Percentiles rank a stretch among this genome's conserved stretches.
These are phyloP conservation scores for Cryoendolithus antarcticus DNA, from an alignment of 2,329 filamentous ascomycete genomes.

Conservation along the genomic window DNA sequence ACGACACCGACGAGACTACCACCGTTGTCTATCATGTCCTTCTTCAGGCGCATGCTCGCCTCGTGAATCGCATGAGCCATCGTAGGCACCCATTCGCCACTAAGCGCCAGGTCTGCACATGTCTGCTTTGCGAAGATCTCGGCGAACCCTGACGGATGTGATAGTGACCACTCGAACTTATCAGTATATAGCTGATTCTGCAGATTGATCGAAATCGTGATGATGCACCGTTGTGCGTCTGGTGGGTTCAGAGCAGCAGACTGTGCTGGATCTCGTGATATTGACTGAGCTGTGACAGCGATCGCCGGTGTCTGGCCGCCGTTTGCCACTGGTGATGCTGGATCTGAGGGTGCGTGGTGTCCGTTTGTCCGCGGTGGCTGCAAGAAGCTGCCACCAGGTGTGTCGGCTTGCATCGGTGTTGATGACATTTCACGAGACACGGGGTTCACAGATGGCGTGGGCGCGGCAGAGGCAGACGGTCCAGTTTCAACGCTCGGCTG, in stretches of 20 bases:
- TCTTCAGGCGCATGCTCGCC: constrained; percentile 81
- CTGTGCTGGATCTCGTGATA: constrained; percentile 25
- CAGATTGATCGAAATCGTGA: constrained; percentile 82
- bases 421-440: constrained; percentile 41
- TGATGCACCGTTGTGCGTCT: constrained; percentile 87
- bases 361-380: constrained; percentile 41
- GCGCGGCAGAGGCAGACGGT: constrained; percentile 14
- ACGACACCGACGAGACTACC: constrained; percentile 49
- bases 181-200: constrained; percentile 88
- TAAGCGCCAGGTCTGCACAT: constrained; percentile 78
- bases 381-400: constrained; percentile 13
- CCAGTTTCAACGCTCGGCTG: constrained; percentile 31
- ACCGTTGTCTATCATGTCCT: constrained; percentile 88
- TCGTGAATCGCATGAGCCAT: constrained; percentile 97
- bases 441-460: constrained; percentile 24
- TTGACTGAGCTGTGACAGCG: constrained; percentile 56
- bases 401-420: constrained; percentile 24
- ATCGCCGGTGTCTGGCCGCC: constrained; percentile 40
- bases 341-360: constrained; percentile 27
- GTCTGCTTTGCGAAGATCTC: constrained; percentile 88
- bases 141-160: constrained; percentile 82
- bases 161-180: constrained; percentile 93
- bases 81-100: constrained; percentile 85
- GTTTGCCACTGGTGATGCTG: constrained; percentile 33
- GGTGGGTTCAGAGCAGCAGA: constrained; percentile 66